Conservation (phyloP, 495 filamentous ascomycete species). For the Lichenothelia convexa region DNA sequence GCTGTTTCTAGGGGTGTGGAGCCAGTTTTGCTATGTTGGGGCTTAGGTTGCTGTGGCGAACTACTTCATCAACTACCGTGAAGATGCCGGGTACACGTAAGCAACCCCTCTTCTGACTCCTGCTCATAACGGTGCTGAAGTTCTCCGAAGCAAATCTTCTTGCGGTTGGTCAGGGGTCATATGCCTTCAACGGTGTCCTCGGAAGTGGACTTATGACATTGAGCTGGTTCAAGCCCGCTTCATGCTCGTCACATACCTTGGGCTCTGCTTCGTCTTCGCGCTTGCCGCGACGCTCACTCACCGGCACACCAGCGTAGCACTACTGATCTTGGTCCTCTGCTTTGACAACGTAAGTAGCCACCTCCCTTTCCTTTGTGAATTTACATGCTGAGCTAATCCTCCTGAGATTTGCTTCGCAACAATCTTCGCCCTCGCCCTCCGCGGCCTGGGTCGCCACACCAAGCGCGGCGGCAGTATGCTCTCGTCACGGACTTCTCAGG, state of each 20-base stretch:
- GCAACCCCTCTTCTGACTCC: background rate
- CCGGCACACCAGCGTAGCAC: background rate
- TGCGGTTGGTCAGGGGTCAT: slow-evolving; percentile 1
- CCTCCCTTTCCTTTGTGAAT: background rate
- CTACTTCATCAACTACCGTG: background rate
- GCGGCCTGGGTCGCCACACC: slow-evolving; percentile 16
- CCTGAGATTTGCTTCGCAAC: background rate
- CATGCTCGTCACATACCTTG: background rate
- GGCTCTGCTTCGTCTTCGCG: slow-evolving; percentile 2
- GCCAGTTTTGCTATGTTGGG: slow-evolving; percentile 6
- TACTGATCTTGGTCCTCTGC: slow-evolving; percentile 1
- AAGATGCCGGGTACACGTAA: background rate
- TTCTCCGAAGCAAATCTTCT: slow-evolving; percentile 1
- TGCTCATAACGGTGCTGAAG: background rate
- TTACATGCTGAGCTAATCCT: background rate
- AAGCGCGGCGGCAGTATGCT: slow-evolving; percentile 1
- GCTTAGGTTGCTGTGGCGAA: slow-evolving; percentile 1
- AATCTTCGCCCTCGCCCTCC: slow-evolving; percentile 20
- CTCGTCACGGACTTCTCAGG: slow-evolving; percentile 3
- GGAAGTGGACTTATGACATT: background rate
- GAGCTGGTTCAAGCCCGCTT: background rate
- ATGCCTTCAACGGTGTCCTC: slow-evolving; percentile 1
- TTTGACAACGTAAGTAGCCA: slow-evolving; percentile 1
- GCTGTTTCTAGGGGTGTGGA: slow-evolving; percentile 1
- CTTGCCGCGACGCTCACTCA: background rate